Evolutionary conservation across 805 yeast genomes (phyloP), one percentile per base, ranked within the genome.

Genomic region (Metschnikowia koreensis): DNA sequence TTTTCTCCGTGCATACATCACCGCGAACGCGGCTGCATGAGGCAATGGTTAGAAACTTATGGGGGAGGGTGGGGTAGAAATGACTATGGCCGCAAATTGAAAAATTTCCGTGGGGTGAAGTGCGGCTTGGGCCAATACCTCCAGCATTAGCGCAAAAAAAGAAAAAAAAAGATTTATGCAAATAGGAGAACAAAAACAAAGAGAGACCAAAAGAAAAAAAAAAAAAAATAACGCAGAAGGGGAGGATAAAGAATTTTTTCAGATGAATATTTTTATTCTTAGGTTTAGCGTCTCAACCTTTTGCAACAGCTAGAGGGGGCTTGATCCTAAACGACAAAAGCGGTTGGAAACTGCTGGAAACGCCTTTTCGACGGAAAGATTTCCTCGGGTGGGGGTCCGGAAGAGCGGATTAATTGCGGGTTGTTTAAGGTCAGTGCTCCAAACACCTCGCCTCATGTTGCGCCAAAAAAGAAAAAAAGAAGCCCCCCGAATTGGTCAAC

Each of bases 1-100:
- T 56, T 56, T 54, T 56, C 56, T 54, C 56, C 58, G 58, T 52
- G 54, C 53, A 52, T 45, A 36, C 38, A 41, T 45, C 41, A 38
- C 45, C 38, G 44, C 17, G 26, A 40, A 22, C 37, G 46, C 48
- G 48, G 52, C 46, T 49, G 48, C 52, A 36, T 22, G 38, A 40
- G 47, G 45, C 38, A 42, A 38, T 31, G 47, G 51, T 48, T 42
- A 48, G 39, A 38, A 42, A 37, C 45, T 22, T 22, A 15, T 48
- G 39, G 47, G 46, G 50, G 38, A 47, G 51, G 44, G 52, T 49
- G 52, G 52, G 52, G 52, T 44, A 41, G 33, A 27, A n/a, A 33
- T 38, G 44, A 41, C 39, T 31, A 37, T 43, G 44, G 51, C 43
- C 39, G 3, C 17, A 11, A 22, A 29, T 15, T 12, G 17, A 37